Percentiles rank a stretch among this genome's conserved stretches.
phyloP scores from a whole-genome alignment of 2,329 filamentous ascomycete species.

The Paecilomyces niveus region DNA sequence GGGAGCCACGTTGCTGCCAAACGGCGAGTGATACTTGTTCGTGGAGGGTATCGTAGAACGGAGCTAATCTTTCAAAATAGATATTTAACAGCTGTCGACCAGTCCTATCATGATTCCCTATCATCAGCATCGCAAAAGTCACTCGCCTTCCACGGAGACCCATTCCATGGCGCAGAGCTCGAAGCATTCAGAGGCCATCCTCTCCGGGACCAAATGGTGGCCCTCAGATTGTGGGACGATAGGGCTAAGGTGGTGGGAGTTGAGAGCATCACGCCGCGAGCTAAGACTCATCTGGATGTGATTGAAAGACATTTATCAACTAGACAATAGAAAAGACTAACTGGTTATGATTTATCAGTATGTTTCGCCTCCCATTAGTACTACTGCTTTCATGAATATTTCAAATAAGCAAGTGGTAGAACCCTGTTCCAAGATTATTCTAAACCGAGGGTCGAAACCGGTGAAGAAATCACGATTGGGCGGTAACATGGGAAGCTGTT shows the following conservation, averaged over 20 bases:
- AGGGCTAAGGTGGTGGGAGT: constrained; percentile 25
- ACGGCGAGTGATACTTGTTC: constrained; percentile 8
- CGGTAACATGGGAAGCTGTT: too few species aligned
- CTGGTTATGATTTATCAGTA: neutral
- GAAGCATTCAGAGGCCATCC: constrained; percentile 23
- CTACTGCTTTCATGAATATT: neutral
- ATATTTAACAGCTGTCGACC: constrained; percentile 30
- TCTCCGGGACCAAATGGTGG: constrained; percentile 28
- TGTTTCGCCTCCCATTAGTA: neutral
- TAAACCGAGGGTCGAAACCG: too few species aligned
- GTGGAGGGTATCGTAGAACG: neutral
- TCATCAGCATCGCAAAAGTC: constrained; percentile 31
- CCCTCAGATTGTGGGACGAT: constrained; percentile 32
- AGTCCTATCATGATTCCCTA: constrained; percentile 25
- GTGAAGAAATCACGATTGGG: too few species aligned
- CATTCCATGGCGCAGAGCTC: constrained; percentile 24
- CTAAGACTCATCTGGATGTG: constrained; percentile 17
- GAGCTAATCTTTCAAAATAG: constrained; percentile 8
- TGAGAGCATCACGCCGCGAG: constrained; percentile 19
- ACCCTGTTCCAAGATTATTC: too few species aligned
- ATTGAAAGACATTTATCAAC: constrained; percentile 17
- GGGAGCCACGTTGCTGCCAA: constrained; percentile 35
- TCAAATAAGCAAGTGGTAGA: too few species aligned
- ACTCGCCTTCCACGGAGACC: constrained; percentile 32
- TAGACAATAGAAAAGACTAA: neutral